Evolutionary conservation across 345 rosid species (phyloP), one percentile per base, ranked within the genome.

Genomic region (Reutealis trisperma): DNA sequence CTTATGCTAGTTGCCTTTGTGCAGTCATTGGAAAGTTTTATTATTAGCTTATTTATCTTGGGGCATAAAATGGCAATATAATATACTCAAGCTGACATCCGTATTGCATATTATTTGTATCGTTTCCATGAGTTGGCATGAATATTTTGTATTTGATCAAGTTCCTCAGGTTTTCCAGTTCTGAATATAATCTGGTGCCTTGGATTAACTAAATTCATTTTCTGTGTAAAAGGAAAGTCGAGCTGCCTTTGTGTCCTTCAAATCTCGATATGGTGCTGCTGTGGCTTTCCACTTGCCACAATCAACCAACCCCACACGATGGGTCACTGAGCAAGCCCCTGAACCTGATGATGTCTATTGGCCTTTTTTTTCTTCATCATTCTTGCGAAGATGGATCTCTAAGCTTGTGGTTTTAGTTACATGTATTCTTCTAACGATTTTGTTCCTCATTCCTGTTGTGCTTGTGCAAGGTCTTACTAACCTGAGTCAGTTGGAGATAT

Each of bases 181-280:
- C 74, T 70, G 22, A 11, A 5, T 71, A 12, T n/a, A 18, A 68
- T 69, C 25, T 19, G 37, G 18, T 75, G 42, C 67, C 44, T 58
- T 18, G 52, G 72, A 61, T 73, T 79, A 77, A 63, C 42, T 75
- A 12, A 71, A 70, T 78, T 78, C 61, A 62, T 75, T 74, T 21
- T 80, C 77, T 32, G 68, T 83, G 49, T 72, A 63, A 62, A 83
- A 93, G 99, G 99, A 92, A 85, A 88, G 88, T 81, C 85, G 86
- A 76, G 98, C 99, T 84, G 99, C 99, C 62, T 95, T 95, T 87
- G 98, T 93, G 72, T 95, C 98, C 76, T 95, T 95, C 90, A 92
- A 87, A 80, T 86, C 99, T 51, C 90, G 94, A 0, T 95, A 93
- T 57, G 98, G 88, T 61, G 93, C 97, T 60, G 96, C 98, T 52